Base-by-base conservation (phyloP, 1,139 yeast species). In the Yamadazyma dendronema region DNA sequence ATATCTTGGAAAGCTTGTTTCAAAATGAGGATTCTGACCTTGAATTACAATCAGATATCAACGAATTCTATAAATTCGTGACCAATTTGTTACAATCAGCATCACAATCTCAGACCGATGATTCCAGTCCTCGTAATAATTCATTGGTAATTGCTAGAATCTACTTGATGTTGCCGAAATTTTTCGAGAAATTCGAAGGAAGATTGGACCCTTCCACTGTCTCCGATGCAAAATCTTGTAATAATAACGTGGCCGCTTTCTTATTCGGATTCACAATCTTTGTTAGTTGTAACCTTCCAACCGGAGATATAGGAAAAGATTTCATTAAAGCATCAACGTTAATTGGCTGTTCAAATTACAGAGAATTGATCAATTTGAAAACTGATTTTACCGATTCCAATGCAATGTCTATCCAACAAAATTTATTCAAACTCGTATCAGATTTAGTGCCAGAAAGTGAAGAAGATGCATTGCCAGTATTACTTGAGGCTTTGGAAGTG, bases 391-490 rank as follows among this genome's bases (percentile, higher is more conserved):
- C 46, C 8, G 28, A 35, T 5, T 31, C 42, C 0, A 37, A 47
- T 9, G 51, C 49, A 12, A 37, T 44, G 14, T 49, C 48, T 1
- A 41, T 56, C 6, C 75, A 69, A 47, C 35, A 39, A 7, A 46
- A 52, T 3, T 52, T 69, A 10, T 59, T 69, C 46, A 49, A 54
- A 17, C 45, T 65, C 5, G 57, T 58, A 2, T 44, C 60, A 2
- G 56, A 72, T 2, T 57, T 89, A n/a, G 56, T 75, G 3, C 75
- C 72, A 1, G 84, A 79, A 1, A 77, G 95, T 2, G 86, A 81
- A 35, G 96, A 87, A 34, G 97, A 90, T 50, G 77, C 96, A 0
- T 80, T 87, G 21, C 78, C 92, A 0, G 71, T 84, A 33, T 61
- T 89, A 34, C 72, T 87, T n/a, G 96, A 89, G 54, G 77, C 84